These are phyloP conservation scores for Letharia lupina DNA, from an alignment of 495 filamentous ascomycete genomes.

Conservation along the genomic window DNA sequence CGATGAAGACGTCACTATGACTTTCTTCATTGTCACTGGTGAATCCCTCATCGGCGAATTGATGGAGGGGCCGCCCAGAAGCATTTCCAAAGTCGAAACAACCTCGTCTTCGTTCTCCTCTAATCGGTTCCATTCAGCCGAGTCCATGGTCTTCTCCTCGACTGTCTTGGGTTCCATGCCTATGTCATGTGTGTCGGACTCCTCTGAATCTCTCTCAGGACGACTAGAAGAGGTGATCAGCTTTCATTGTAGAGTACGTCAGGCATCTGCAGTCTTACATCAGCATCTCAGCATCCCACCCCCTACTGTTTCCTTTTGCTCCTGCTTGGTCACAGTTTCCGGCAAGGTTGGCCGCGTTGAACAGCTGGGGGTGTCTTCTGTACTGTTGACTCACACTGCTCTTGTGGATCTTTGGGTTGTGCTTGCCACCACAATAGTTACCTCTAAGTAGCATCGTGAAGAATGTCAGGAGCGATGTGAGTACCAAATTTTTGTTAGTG, in stretches of 20 bases:
- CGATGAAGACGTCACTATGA: too few relatives aligned
- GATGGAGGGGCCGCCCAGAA: too few relatives aligned
- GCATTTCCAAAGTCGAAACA: too few relatives aligned
- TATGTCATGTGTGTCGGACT: neutral
- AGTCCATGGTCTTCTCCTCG: neutral
- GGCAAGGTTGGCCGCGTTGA: neutral
- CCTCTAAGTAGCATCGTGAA: neutral
- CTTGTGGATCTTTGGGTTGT: neutral
- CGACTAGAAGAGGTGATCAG: neutral
- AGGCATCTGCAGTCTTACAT: neutral
- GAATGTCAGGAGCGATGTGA: neutral
- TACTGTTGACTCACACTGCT: neutral
- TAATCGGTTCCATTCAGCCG: too few relatives aligned
- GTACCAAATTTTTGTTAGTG: neutral
- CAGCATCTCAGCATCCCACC: neutral
- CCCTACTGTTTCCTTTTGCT: neutral
- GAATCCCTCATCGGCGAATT: too few relatives aligned
- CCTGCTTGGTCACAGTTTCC: neutral
- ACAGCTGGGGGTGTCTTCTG: neutral
- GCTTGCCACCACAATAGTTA: neutral
- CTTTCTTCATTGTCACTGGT: too few relatives aligned
- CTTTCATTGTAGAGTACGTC: neutral
- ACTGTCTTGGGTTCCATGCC: neutral
- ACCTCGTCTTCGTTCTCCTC: too few relatives aligned
- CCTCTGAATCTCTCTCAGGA: neutral